Base-by-base conservation (phyloP, 306 rosid genomes). In the Pyrus communis region DNA sequence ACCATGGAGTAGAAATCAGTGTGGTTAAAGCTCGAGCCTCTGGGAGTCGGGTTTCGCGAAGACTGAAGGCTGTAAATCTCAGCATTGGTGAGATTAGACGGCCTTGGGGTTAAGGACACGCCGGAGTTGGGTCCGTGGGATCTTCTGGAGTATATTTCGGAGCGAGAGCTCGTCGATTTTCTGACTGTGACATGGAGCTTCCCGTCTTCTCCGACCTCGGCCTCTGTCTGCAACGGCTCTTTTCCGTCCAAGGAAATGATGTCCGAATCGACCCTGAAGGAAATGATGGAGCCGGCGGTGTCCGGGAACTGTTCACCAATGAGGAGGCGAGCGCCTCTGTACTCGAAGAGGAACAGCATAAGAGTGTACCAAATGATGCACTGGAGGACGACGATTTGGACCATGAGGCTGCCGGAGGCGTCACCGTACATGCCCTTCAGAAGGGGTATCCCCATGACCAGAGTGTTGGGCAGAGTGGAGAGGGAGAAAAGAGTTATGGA, bases 271-370 rank as follows among this genome's bases (percentile, higher is more conserved):
- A 93, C 97, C 63, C 85, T 76, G 66, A 93, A 93, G 0, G 96
- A 93, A 1, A 93, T 79, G 10, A 93, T 93, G 8, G 91, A 87
- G 0, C 86, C 96, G 0, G 92, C 96, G 9, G 96, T 89, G 58
- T 92, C 97, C 1, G 96, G 97, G 61, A 93, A 93, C 85, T 93
- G 96, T 58, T 93, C 97, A 3, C 66, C 93, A 8, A 93, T 93
- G 40, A 93, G 69, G 19, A 89, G 69, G 74, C 90, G 69, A 0
- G 97, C 96, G n/a, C 97, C 96, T n/a, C 96, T 77, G 33, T 87
- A 93, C 68, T 93, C 97, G 31, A 93, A 93, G 45, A 92, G n/a
- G 66, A 93, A 93, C 49, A 93, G 74, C 97, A 93, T 90, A 33
- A 93, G 60, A 0, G 96, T 93, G 79, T 90, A 93, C 96, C 96